Conservation (phyloP, 495 filamentous ascomycete genomes). For the Podospora pseudopauciseta region DNA sequence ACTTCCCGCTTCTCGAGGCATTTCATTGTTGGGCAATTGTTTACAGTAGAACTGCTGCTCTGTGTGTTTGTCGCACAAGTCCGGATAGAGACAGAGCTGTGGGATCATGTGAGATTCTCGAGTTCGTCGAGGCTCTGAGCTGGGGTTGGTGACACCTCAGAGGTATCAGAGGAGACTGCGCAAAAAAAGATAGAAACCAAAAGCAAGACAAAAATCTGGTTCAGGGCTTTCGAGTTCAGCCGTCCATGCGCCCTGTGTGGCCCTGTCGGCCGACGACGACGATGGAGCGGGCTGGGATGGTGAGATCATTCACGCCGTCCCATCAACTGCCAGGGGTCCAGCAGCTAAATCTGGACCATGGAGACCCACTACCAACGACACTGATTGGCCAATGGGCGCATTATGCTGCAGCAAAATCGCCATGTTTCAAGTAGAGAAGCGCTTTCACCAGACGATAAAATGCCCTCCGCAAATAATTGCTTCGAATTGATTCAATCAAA, state of each 20-base stretch:
- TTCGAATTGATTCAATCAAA: not conserved
- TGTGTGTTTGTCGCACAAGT: not conserved
- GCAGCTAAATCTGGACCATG: not conserved
- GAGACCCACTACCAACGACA: not conserved
- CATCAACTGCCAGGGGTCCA: not conserved
- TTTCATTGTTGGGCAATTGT: not conserved
- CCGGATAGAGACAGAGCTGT: not conserved
- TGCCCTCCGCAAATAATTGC: not conserved
- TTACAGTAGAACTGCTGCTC: not conserved
- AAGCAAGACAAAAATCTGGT: no score
- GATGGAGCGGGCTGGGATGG: not conserved
- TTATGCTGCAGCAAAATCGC: not conserved
- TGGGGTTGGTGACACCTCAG: not conserved
- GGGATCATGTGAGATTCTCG: not conserved
- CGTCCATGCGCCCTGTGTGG: not conserved
- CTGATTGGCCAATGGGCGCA: not conserved
- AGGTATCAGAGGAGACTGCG: not conserved
- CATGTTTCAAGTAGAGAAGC: not conserved
- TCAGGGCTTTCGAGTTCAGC: not conserved
- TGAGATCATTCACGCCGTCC: not conserved
- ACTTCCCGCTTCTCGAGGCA: constrained; percentile 2
- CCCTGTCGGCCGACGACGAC: no score
- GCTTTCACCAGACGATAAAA: not conserved
- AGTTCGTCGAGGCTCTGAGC: not conserved
- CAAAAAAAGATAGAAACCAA: not conserved